Conservation (phyloP, 331 rosid genomes). For the Malus hybrid region DNA sequence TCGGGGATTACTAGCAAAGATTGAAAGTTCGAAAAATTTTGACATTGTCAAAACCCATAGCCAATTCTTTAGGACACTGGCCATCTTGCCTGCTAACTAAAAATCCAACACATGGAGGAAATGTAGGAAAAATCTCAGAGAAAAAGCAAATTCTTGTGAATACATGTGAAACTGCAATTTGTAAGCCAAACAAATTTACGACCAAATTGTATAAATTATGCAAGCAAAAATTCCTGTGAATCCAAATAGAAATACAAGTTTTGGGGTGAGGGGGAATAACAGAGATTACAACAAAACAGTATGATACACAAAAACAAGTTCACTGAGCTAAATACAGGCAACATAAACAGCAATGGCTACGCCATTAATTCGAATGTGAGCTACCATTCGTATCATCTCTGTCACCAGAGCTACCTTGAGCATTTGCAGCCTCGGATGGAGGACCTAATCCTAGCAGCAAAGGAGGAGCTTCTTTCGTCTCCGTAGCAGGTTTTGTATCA, state of each 20-base stretch:
- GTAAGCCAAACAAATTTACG: neutral
- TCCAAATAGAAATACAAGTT: neutral
- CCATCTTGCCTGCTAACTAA: too few species aligned
- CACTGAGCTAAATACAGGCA: neutral
- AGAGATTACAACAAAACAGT: neutral
- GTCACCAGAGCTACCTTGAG: constrained; percentile 19
- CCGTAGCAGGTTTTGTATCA: constrained; percentile 26
- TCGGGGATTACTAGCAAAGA: neutral
- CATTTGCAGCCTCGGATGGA: constrained; percentile 16
- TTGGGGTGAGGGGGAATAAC: neutral
- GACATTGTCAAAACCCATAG: neutral
- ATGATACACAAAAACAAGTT: neutral
- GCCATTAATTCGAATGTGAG: neutral
- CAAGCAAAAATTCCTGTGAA: neutral
- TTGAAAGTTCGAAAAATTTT: neutral
- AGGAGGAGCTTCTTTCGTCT: constrained; percentile 42
- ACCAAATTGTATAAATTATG: neutral
- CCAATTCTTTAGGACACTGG: too few species aligned
- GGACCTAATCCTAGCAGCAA: constrained; percentile 62
- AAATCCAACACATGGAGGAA: too few species aligned
- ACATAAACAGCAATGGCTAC: neutral
- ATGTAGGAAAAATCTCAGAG: too few species aligned
- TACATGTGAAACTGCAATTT: too few species aligned
- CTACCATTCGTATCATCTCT: constrained; percentile 12
- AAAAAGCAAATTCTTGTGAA: too few species aligned